Base-by-base conservation (phyloP, 495 filamentous ascomycete species). In the Penicillium bialowiezense region DNA sequence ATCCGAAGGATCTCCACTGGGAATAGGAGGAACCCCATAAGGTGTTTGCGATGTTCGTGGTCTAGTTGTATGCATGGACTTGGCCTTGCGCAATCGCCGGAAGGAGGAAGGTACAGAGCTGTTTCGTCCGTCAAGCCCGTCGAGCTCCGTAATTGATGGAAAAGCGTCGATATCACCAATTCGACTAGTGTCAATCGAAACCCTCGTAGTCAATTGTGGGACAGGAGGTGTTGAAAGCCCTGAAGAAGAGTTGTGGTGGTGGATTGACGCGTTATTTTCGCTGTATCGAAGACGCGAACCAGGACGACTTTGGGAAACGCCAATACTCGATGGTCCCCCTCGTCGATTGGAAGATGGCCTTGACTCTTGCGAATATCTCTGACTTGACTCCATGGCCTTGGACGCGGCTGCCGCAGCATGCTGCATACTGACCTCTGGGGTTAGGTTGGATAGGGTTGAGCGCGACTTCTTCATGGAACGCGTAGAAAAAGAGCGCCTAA, bases 51-150 rank as follows among this genome's bases (percentile, higher is more conserved):
- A 63, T 5, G 68, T 60, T 28, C 72, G 64, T 28, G 74, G 77
- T 33, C 74, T 70, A 10, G 79, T 74, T 23, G 72, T 75, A 54
- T 88, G 83, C 81, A 90, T 81, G 0, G 88, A 91, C 57, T 77
- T 85, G 12, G 89, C 79, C 58, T 84, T 88, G 41, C 83, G 84
- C 41, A 91, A 70, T 41, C 77, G 84, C n/a, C 83, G 79, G 53
- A 84, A 90, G 1, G 88, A 91, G 2, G 87, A 91, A 15, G 87
- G 84, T 13, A 73, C 72, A 8, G 84, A 86, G 5, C 77, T 74
- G 41, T 83, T 70, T n/a, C 80, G 76, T 37, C 84, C 79, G 58
- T 85, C 80, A 5, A 81, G 71, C 5, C 67, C 72, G 6, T 54
- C 51, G 28, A 67, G 62, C 41, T 77, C 73, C 20, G 38, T 61